phyloP scores from a whole-genome alignment of 2,329 filamentous ascomycete species.

The Alternaria solani region DNA sequence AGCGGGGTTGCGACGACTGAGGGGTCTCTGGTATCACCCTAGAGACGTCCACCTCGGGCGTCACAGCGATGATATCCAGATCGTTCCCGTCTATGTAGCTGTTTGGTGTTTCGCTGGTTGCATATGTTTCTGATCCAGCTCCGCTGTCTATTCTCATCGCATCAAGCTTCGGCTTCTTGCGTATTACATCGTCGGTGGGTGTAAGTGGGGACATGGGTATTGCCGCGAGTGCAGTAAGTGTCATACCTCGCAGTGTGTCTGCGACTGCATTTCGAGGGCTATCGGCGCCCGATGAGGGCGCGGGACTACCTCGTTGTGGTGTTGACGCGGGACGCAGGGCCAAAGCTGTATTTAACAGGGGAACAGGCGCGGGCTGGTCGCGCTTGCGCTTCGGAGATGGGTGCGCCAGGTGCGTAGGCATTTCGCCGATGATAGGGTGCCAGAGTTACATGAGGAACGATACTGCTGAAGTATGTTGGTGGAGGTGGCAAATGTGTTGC shows the following conservation, averaged over 20 bases:
- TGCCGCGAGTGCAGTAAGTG: constrained; percentile 32
- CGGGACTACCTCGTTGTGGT: constrained; percentile 35
- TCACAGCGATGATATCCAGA: constrained; percentile 15
- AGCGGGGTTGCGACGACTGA: constrained; percentile 45
- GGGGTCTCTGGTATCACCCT: constrained; percentile 44
- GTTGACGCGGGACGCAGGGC: constrained; percentile 38
- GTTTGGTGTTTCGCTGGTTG: constrained; percentile 8
- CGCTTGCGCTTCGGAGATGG: constrained; percentile 52
- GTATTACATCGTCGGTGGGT: constrained; percentile 43
- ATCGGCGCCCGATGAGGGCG: constrained; percentile 33
- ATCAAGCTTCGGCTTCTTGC: constrained; percentile 50
- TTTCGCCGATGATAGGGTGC: constrained; percentile 30
- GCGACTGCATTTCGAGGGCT: constrained; percentile 49
- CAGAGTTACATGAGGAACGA: constrained; percentile 38
- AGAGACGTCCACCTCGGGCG: constrained; percentile 4
- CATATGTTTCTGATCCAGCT: constrained; percentile 22
- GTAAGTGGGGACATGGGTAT: constrained; percentile 48
- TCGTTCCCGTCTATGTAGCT: constrained; percentile 3
- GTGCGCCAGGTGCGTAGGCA: constrained; percentile 47
- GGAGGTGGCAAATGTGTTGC: constrained; percentile 1
- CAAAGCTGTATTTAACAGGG: constrained; percentile 46
- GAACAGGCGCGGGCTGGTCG: constrained; percentile 40
- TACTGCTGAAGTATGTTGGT: constrained; percentile 16
- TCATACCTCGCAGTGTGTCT: constrained; percentile 48
- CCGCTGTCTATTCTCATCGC: constrained; percentile 31